Evolutionary conservation across 2,329 filamentous ascomycete species (phyloP).

Genomic region (Lasiodiplodia sp.): DNA sequence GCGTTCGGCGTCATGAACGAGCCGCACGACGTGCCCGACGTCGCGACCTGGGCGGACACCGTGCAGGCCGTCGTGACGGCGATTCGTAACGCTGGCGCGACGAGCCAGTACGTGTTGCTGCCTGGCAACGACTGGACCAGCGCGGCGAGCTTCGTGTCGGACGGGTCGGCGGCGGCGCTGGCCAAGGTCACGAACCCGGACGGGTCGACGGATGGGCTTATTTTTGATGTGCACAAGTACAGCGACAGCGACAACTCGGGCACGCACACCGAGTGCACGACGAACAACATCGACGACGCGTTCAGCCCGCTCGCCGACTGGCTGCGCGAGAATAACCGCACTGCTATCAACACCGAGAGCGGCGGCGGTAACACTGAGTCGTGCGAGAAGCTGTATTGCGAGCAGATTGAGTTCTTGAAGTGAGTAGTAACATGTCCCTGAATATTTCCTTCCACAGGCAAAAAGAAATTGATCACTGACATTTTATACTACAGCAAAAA

Average conservation of each 20-base stretch:
- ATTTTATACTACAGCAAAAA: constrained; percentile 33
- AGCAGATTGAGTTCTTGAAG: constrained; percentile 42
- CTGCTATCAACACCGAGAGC: constrained; percentile 52
- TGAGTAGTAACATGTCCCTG: no score
- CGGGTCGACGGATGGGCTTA: constrained; percentile 62
- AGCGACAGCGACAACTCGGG: constrained; percentile 51
- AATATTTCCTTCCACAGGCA: background rate
- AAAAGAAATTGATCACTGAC: constrained; percentile 17
- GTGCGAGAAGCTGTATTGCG: constrained; percentile 45
- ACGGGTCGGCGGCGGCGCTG: constrained; percentile 54
- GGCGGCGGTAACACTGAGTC: constrained; percentile 48
- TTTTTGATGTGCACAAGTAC: constrained; percentile 54
- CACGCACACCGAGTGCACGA: constrained; percentile 44
- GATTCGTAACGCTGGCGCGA: constrained; percentile 70
- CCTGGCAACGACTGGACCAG: constrained; percentile 67
- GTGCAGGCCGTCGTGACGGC: constrained; percentile 70
- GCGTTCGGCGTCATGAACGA: constrained; percentile 74
- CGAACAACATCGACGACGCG: constrained; percentile 42
- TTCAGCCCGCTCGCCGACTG: constrained; percentile 48
- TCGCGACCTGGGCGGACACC: constrained; percentile 65
- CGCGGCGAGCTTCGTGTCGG: constrained; percentile 38
- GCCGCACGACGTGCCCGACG: constrained; percentile 65
- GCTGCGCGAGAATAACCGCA: constrained; percentile 46
- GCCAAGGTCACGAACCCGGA: constrained; percentile 65
- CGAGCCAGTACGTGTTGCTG: constrained; percentile 67